Conservation (phyloP, 495 filamentous ascomycete species). For the Penicillium steckii region DNA sequence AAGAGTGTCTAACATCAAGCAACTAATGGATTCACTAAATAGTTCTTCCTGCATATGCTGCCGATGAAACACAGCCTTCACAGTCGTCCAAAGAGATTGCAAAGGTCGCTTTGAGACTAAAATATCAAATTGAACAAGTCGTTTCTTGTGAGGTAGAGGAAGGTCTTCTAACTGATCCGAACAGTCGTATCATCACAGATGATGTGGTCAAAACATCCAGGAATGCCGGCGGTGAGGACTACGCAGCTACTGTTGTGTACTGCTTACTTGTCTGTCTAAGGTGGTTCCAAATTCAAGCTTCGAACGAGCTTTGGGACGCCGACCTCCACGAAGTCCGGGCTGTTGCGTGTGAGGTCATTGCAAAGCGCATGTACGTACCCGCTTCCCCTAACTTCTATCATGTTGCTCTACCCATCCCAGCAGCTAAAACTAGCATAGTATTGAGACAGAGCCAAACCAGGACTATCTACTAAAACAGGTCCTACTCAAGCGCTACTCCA, state of each 20-base stretch:
- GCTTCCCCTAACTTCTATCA: not conserved
- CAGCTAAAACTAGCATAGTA: conserved; percentile 44
- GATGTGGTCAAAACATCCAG: conserved; percentile 75
- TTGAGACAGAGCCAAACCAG: conserved; percentile 78
- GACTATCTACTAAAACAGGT: conserved; percentile 73
- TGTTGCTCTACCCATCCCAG: not conserved
- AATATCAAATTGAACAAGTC: conserved; percentile 85
- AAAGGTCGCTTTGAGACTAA: conserved; percentile 81
- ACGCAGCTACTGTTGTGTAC: conserved; percentile 76
- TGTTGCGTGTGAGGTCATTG: conserved; percentile 87
- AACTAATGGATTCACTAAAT: conserved; percentile 11
- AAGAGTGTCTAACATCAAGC: conserved; percentile 18
- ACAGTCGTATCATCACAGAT: conserved; percentile 79
- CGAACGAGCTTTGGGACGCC: conserved; percentile 85
- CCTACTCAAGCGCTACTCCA: conserved; percentile 88
- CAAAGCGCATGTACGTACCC: conserved; percentile 70
- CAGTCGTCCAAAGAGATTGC: conserved; percentile 76
- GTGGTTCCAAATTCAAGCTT: conserved; percentile 85
- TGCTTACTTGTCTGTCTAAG: conserved; percentile 83
- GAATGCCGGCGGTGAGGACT: conserved; percentile 74
- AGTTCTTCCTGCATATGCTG: conserved; percentile 38
- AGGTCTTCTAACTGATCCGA: conserved; percentile 66
- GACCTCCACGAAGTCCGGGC: conserved; percentile 78
- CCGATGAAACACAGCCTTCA: conserved; percentile 30
- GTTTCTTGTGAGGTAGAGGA: conserved; percentile 85